Percentiles rank a stretch among this genome's conserved stretches.
Evolutionary conservation across 768 basidiomycete genomes (phyloP).

Genomic region (Tricholoma saponaceum): DNA sequence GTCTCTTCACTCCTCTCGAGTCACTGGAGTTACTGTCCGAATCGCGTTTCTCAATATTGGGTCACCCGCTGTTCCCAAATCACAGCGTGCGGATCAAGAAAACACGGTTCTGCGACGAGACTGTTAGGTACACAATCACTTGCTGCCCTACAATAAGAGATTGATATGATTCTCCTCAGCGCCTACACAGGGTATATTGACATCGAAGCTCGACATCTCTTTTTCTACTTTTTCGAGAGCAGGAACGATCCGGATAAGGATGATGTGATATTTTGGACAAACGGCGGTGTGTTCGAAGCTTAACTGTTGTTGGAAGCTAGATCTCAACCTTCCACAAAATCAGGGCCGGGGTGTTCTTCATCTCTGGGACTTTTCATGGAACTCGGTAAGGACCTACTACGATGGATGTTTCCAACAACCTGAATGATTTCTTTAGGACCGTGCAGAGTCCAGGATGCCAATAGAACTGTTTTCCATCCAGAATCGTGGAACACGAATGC

Average conservation of each 20-base stretch:
- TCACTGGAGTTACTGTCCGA: constrained; percentile 29
- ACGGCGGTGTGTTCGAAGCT: constrained; percentile 31
- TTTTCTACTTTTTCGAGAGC: constrained; percentile 80
- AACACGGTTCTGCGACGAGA: constrained; percentile 52
- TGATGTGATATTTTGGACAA: constrained; percentile 58
- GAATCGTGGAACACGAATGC: constrained; percentile 69
- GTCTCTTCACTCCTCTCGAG: constrained; percentile 31
- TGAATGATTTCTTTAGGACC: constrained; percentile 42
- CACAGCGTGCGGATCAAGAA: constrained; percentile 59
- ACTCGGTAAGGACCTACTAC: neutral
- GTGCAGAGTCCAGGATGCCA: constrained; percentile 54
- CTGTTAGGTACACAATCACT: constrained; percentile 45
- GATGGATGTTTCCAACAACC: constrained; percentile 17
- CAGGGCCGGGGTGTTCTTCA: constrained; percentile 37
- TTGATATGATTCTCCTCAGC: too few relatives aligned
- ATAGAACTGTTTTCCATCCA: constrained; percentile 49
- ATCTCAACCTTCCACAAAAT: neutral
- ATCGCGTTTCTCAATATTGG: constrained; percentile 30
- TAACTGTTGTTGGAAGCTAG: neutral
- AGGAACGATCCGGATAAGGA: constrained; percentile 55
- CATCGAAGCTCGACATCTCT: constrained; percentile 50
- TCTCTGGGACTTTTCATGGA: neutral
- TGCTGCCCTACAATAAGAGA: too few relatives aligned
- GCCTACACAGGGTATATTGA: constrained; percentile 1
- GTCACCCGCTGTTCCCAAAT: constrained; percentile 48